phyloP scores from a whole-genome alignment of 1,139 yeast species.

The Kluyveromyces sp. region DNA sequence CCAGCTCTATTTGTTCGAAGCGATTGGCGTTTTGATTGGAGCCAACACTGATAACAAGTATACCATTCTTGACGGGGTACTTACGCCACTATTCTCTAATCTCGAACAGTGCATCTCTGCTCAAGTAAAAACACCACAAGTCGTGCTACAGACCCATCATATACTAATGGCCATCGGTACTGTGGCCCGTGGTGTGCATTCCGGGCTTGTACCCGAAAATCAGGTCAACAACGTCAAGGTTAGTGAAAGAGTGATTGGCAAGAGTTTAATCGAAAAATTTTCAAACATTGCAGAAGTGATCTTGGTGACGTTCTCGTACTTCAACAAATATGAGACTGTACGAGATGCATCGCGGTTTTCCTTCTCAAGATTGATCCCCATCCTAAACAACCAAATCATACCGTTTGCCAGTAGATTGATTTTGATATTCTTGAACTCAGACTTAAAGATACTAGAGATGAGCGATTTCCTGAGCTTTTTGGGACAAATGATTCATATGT shows the following conservation, averaged over 20 bases:
- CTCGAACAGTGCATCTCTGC: slow-evolving; percentile 60
- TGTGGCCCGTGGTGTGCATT: slow-evolving; percentile 67
- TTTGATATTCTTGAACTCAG: slow-evolving; percentile 63
- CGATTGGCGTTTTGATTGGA: slow-evolving; percentile 57
- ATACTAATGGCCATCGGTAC: slow-evolving; percentile 85
- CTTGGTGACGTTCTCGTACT: slow-evolving; percentile 71
- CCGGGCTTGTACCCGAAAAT: slow-evolving; percentile 33
- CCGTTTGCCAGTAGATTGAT: slow-evolving; percentile 64
- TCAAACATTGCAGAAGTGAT: slow-evolving; percentile 76
- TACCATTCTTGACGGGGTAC: slow-evolving; percentile 50
- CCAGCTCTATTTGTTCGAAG: slow-evolving; percentile 79
- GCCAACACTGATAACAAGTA: slow-evolving; percentile 38
- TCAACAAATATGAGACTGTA: slow-evolving; percentile 58
- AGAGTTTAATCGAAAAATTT: slow-evolving; percentile 43
- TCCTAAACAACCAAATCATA: slow-evolving; percentile 51
- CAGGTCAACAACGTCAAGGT: slow-evolving; percentile 32
- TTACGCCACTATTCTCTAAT: slow-evolving; percentile 72
- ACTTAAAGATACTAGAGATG: slow-evolving; percentile 57
- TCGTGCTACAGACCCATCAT: slow-evolving; percentile 75
- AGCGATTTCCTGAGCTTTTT: slow-evolving; percentile 77
- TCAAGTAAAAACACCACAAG: slow-evolving; percentile 38
- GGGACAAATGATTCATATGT: slow-evolving; percentile 81
- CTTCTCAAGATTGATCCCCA: slow-evolving; percentile 77
- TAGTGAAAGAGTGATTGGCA: slow-evolving; percentile 25
- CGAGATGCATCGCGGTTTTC: slow-evolving; percentile 85